A percentile compares a stretch with the other conserved stretches of the same genome.
Evolutionary conservation across 257 asterid species (phyloP).

Genomic region (Knoxia roxburghii): DNA sequence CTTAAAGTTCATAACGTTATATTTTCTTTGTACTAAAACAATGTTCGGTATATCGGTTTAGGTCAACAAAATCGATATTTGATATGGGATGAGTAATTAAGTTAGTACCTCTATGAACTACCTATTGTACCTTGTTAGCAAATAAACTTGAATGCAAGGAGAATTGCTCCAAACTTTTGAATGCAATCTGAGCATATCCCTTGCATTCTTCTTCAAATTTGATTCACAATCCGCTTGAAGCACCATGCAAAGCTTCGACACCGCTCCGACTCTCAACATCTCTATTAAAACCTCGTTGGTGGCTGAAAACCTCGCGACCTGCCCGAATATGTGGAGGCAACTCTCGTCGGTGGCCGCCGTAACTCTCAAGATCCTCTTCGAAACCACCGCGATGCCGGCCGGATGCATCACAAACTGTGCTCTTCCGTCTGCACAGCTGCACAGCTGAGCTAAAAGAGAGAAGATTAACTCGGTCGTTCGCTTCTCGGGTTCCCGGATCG

Average conservation of each 20-base stretch:
- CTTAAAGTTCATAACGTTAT: no score
- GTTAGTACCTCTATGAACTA: no score
- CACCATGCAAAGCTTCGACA: constrained; percentile 80
- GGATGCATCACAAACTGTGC: constrained; percentile 61
- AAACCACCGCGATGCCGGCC: constrained; percentile 54
- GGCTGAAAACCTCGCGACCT: constrained; percentile 49
- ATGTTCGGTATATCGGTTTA: no score
- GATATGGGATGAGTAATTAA: no score
- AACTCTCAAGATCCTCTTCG: constrained; percentile 59
- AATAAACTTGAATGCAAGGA: constrained; percentile 81
- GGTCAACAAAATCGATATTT: no score
- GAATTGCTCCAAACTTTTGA: constrained; percentile 63
- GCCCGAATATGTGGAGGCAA: constrained; percentile 47
- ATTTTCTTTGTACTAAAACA: no score
- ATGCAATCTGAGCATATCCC: constrained; percentile 71
- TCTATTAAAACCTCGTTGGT: constrained; percentile 58
- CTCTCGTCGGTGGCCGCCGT: constrained; percentile 58
- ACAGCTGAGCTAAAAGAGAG: constrained; percentile 48
- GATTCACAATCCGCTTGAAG: constrained; percentile 68
- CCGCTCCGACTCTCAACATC: constrained; percentile 84
- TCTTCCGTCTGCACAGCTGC: constrained; percentile 81
- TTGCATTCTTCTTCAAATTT: constrained; percentile 62
- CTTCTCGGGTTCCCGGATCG: constrained; percentile 27
- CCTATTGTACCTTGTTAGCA: constrained; percentile 48
- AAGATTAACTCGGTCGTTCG: constrained; percentile 47